Evolutionary conservation across 202 grass and related monocot species (phyloP), one percentile per base, ranked within the genome.

Genomic region (Eragrostis tef): DNA sequence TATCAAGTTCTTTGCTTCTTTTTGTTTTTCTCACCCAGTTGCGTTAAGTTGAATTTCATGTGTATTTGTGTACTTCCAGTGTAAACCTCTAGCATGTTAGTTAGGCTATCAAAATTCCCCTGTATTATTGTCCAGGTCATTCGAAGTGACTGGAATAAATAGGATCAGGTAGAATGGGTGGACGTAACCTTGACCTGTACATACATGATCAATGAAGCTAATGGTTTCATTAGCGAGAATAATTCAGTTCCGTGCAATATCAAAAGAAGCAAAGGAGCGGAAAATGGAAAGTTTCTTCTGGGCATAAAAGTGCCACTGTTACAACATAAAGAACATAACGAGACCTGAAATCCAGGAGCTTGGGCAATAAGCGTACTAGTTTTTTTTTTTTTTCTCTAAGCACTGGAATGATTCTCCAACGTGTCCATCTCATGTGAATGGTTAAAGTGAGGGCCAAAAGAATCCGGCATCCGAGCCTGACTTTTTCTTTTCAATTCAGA

Each of bases 331-430:
- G 19, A 79, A 62, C 42, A 73, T 60, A 50, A 29, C 17, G 31
- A 73, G 46, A 65, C 6, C 53, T 29, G 58, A 19, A 52, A 52
- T 48, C 75, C 49, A 80, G 5, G n/a, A 74, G 24, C n/a, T 64
- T 75, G 47, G 64, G 14, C 45, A 70, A 80, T 16, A 61, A 68
- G 5, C 4, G 2, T 9, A 39, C 34, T 39, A 56, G 2, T 24
- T 62, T 56, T 45, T 6, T 44, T 6, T 8, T 52, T 29, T 6
- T 0, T 56, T 2, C 10, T 34, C 7, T 64, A 25, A 16, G 67
- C 20, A 60, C 10, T 29, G 59, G 31, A 73, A 22, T 60, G 15
- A 42, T 79, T 68, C 36, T 58, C 25, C 62, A 67, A 58, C 25
- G 19, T 22, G 34, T 1, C 10, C 26, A 43, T 66, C 41, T 11